Base-by-base conservation (phyloP, 192 early-diverging fungal genomes). In the Gigaspora rosea region DNA sequence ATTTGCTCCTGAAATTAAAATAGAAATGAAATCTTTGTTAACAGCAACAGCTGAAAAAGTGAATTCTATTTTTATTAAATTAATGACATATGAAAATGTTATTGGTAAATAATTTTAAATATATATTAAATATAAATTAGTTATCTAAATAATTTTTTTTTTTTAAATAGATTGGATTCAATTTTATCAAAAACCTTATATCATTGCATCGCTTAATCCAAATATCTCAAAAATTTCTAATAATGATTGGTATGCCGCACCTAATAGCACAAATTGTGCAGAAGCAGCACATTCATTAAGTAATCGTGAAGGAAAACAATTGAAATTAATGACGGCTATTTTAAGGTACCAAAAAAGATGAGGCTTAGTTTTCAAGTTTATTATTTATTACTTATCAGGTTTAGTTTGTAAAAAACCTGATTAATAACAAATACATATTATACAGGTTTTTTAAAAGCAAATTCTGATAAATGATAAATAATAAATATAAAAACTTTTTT, bases 251-350 rank as follows among this genome's bases (percentile, higher is more conserved):
- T 18, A 27, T 1, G 33, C 10, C 8, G 18, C 49, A 0, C 22
- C 68, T 70, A 32, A 51, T 70, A 27, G 32, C 32, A 70, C 68
- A 50, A 70, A 70, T 52, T 2, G 2, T 70, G 32, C 50, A 1
- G 4, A 70, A 22, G 16, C n/a, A 12, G 41, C 46, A 16, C 16
- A 67, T 67, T 3, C 11, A 0, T 9, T 67, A 11, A 67, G 46
- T 6, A 67, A 67, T 47, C 8, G 8, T 48, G 8, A 41, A 10
- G 46, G 20, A 47, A 67, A 67, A 46, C n/a, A 67, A 36, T 15
- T 67, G 1, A 67, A 67, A 48, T 8, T 67, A 33, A 47, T 67
- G 0, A 47, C 20, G 18, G 46, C 35, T 33, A 67, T 67, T n/a
- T 67, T 67, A n/a, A 41, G 36, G n/a, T n/a, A n/a, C n/a, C n/a